phyloP scores from a whole-genome alignment of 2,329 filamentous ascomycete species.

The Alternaria triticina region DNA sequence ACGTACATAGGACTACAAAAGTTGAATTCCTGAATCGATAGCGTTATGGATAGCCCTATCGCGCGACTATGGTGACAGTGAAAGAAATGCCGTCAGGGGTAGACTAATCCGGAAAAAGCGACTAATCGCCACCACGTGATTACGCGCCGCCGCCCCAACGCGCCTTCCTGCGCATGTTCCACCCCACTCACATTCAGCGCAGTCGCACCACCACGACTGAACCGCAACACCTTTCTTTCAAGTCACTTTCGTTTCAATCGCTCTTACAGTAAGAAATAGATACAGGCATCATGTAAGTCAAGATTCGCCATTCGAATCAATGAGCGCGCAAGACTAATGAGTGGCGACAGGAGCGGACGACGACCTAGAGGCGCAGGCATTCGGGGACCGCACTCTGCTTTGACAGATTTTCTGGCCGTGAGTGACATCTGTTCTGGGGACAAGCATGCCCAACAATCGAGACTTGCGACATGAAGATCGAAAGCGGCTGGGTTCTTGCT shows the following conservation, averaged over 20 bases:
- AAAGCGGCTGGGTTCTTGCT: neutral
- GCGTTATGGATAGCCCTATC: neutral
- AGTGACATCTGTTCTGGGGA: constrained; percentile 28
- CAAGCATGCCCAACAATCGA: neutral
- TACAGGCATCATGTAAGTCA: constrained; percentile 22
- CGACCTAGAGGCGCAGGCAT: constrained; percentile 54
- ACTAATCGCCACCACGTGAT: constrained; percentile 43
- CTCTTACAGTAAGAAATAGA: neutral
- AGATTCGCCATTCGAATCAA: too few relatives aligned
- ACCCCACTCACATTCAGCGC: constrained; percentile 11
- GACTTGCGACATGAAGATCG: neutral
- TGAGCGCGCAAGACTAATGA: constrained; percentile 20
- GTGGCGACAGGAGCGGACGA: constrained; percentile 39
- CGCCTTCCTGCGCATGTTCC: constrained; percentile 15
- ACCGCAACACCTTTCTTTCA: neutral
- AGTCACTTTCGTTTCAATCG: neutral
- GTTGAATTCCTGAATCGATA: neutral
- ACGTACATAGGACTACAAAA: neutral
- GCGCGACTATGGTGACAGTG: neutral
- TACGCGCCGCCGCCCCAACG: constrained; percentile 25
- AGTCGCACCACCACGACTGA: neutral
- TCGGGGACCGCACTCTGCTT: constrained; percentile 67
- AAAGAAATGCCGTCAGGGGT: constrained; percentile 3
- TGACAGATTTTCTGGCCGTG: constrained; percentile 72
- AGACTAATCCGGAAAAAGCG: constrained; percentile 10